Conservation (phyloP, 163 green algal species). For the Scenedesmus sp. region DNA sequence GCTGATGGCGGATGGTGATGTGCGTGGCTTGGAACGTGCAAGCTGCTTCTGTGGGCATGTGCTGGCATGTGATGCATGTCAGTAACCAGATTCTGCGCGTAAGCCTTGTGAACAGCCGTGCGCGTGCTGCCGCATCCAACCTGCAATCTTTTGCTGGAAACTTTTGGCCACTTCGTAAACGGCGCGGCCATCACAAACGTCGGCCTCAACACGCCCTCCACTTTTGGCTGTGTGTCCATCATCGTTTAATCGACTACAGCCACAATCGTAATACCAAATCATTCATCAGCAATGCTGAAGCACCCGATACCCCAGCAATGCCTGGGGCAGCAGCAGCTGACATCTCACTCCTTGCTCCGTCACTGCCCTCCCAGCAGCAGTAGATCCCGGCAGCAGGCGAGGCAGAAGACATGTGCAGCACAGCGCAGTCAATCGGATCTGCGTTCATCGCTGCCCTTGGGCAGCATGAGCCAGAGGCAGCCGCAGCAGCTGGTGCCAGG, state of each 20-base stretch:
- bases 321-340: not conserved
- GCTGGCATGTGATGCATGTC: not conserved
- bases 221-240: not conserved
- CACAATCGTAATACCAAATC: not conserved
- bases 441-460: not conserved
- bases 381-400: not conserved
- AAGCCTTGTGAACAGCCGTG: not conserved
- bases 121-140: not conserved
- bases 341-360: not conserved
- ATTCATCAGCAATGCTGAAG: not conserved
- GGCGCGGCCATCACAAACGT: not conserved
- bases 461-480: not conserved
- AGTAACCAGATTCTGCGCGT: not conserved
- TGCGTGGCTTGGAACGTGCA: not conserved
- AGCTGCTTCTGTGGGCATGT: not conserved
- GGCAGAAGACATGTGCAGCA: not conserved
- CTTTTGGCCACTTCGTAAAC: not conserved
- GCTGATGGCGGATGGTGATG: too few relatives aligned
- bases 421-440: not conserved
- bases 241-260: not conserved
- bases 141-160: not conserved
- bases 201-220: not conserved
- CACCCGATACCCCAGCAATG: not conserved
- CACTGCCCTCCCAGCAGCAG: constrained; percentile 6
- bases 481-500: not conserved